Percentiles rank a stretch among this genome's conserved stretches.
phyloP scores from a whole-genome alignment of 768 basidiomycete genomes.

The Mycena metata region DNA sequence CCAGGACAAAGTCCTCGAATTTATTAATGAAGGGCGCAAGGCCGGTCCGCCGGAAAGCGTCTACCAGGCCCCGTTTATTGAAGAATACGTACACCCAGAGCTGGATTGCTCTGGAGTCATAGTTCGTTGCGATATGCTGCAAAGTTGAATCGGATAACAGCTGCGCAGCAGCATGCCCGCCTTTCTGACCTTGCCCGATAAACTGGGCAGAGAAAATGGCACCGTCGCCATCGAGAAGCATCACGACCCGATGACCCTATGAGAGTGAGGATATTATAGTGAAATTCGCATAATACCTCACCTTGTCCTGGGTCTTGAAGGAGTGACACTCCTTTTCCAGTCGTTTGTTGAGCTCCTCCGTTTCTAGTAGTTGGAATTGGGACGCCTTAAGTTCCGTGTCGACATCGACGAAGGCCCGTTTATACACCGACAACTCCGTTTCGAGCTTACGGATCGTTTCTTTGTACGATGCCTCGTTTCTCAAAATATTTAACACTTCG shows the following conservation, averaged over 20 bases:
- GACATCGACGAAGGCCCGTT: slow-evolving; percentile 57
- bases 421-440: slow-evolving; percentile 59
- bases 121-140: slow-evolving; percentile 50
- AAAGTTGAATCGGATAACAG: slow-evolving; percentile 58
- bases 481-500: slow-evolving; percentile 55
- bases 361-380: slow-evolving; percentile 12
- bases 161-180: slow-evolving; percentile 71
- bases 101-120: slow-evolving; percentile 60
- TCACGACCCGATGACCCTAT: slow-evolving; percentile 57
- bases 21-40: slow-evolving; percentile 52
- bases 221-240: slow-evolving; percentile 77
- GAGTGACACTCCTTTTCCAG: slow-evolving; percentile 43
- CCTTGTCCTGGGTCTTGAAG: slow-evolving; percentile 53
- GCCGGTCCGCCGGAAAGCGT: slow-evolving; percentile 62
- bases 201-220: slow-evolving; percentile 70
- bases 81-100: slow-evolving; percentile 77
- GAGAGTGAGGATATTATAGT: not conserved
- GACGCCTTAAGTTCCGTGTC: slow-evolving; percentile 47
- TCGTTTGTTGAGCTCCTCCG: slow-evolving; percentile 40
- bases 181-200: slow-evolving; percentile 67
- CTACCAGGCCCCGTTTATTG: slow-evolving; percentile 72
- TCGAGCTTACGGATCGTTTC: slow-evolving; percentile 54
- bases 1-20: slow-evolving; percentile 77
- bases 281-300: slow-evolving; percentile 50
- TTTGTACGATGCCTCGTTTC: slow-evolving; percentile 49